Conservation (phyloP, 2,329 filamentous ascomycete genomes). For the Cytospora mali region DNA sequence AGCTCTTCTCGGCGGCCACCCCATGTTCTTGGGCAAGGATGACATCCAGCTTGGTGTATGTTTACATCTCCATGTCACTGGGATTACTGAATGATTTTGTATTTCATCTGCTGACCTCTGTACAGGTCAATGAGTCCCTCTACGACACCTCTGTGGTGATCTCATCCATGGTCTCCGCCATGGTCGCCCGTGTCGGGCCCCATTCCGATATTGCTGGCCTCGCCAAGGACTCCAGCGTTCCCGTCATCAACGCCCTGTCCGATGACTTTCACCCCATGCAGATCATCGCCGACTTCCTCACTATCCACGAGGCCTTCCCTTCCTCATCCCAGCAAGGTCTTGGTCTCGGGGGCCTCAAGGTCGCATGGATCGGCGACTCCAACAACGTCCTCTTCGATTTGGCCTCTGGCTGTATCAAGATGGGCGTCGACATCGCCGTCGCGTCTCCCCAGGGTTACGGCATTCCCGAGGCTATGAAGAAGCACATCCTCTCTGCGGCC, state of each 20-base stretch:
- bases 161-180: constrained; percentile 87
- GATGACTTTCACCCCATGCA: constrained; percentile 94
- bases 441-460: constrained; percentile 84
- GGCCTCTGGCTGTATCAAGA: constrained; percentile 82
- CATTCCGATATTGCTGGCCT: constrained; percentile 75
- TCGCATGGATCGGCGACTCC: constrained; percentile 94
- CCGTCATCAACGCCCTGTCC: constrained; percentile 85
- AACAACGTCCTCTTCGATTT: constrained; percentile 98
- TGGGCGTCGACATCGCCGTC: constrained; percentile 83
- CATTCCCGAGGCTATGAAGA: constrained; percentile 74
- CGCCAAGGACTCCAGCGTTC: constrained; percentile 73
- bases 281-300: constrained; percentile 91
- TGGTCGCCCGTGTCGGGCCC: constrained; percentile 76
- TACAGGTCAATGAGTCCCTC: constrained; percentile 86
- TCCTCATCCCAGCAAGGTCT: constrained; percentile 49
- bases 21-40: constrained; percentile 94
- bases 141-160: constrained; percentile 90
- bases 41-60: constrained; percentile 92
- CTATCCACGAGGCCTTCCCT: constrained; percentile 78
- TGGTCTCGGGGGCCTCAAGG: constrained; percentile 79
- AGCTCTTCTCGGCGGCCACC: constrained; percentile 83
- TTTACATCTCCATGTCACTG: constrained; percentile 28
- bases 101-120: not conserved
- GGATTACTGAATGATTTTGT: not conserved
- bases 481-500: constrained; percentile 69